Conservation (phyloP, 2,329 filamentous ascomycete species). For the Bipolaris cookei region DNA sequence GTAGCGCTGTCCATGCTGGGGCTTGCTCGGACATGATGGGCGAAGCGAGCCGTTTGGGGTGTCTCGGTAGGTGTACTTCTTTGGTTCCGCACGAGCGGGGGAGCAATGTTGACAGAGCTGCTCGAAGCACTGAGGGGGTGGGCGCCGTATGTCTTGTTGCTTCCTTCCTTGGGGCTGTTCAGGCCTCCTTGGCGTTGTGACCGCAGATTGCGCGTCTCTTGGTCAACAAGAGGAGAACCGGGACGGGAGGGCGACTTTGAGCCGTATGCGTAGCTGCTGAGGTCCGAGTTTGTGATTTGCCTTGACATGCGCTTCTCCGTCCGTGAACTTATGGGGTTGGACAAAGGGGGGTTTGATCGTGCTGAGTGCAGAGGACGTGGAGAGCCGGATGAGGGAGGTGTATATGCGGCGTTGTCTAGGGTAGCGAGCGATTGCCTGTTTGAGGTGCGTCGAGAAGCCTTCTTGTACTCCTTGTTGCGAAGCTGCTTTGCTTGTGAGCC, state of each 20-base stretch:
- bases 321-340: conserved; percentile 43
- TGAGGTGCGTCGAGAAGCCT: conserved; percentile 67
- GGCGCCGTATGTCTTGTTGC: conserved; percentile 62
- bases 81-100: conserved; percentile 52
- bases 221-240: conserved; percentile 71
- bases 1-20: conserved; percentile 82
- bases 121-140: conserved; percentile 61
- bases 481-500: conserved; percentile 58
- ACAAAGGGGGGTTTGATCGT: conserved; percentile 52
- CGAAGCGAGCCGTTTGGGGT: conserved; percentile 66
- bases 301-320: conserved; percentile 57
- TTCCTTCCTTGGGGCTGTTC: conserved; percentile 61
- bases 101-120: conserved; percentile 53
- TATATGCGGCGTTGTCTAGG: conserved; percentile 70
- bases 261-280: conserved; percentile 54
- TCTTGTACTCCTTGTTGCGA: conserved; percentile 56
- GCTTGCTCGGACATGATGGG: conserved; percentile 76
- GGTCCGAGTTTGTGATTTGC: conserved; percentile 53
- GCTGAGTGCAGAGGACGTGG: conserved; percentile 66
- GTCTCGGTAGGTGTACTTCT: conserved; percentile 66
- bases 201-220: conserved; percentile 58
- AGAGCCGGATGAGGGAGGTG: conserved; percentile 68
- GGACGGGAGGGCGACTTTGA: conserved; percentile 69
- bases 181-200: conserved; percentile 65
- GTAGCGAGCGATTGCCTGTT: conserved; percentile 87